Percentiles rank a stretch among this genome's conserved stretches.
phyloP scores from a whole-genome alignment of 106 monocot genomes.

The Xerophyta viscosa region DNA sequence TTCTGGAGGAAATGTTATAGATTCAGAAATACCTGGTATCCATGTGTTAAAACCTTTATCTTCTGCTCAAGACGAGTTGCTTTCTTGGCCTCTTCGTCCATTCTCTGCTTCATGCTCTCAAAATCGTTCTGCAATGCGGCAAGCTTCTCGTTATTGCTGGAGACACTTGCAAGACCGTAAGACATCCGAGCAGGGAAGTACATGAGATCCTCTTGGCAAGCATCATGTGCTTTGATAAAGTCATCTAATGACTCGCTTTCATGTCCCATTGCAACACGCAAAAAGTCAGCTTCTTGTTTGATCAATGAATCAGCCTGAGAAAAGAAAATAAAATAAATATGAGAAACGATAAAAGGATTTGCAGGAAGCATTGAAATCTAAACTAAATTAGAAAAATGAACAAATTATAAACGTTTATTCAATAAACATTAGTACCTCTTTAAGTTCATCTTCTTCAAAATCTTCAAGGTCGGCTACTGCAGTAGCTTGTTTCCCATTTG shows the following conservation, averaged over 20 bases:
- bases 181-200: slow-evolving; percentile 63
- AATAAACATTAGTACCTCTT: slow-evolving; percentile 76
- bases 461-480: slow-evolving; percentile 79
- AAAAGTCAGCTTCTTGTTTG: slow-evolving; percentile 58
- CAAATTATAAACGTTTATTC: no score
- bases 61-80: slow-evolving; percentile 79
- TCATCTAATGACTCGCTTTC: slow-evolving; percentile 86
- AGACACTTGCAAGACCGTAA: slow-evolving; percentile 80
- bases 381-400: no score
- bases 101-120: slow-evolving; percentile 70
- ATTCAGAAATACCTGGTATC: slow-evolving; percentile 71
- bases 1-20: not conserved
- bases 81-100: slow-evolving; percentile 93
- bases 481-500: slow-evolving; percentile 45
- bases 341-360: not conserved
- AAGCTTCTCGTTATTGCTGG: slow-evolving; percentile 73
- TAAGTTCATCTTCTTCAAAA: slow-evolving; percentile 69
- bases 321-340: slow-evolving; percentile 1
- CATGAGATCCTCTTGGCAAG: slow-evolving; percentile 95
- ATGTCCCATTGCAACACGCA: slow-evolving; percentile 87
- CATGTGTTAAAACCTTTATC: slow-evolving; percentile 83
- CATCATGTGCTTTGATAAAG: slow-evolving; percentile 83
- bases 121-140: slow-evolving; percentile 74
- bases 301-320: slow-evolving; percentile 69
- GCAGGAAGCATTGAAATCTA: no score